Evolutionary conservation across 495 filamentous ascomycete species (phyloP).

Genomic region (Penicillium cataractarum): DNA sequence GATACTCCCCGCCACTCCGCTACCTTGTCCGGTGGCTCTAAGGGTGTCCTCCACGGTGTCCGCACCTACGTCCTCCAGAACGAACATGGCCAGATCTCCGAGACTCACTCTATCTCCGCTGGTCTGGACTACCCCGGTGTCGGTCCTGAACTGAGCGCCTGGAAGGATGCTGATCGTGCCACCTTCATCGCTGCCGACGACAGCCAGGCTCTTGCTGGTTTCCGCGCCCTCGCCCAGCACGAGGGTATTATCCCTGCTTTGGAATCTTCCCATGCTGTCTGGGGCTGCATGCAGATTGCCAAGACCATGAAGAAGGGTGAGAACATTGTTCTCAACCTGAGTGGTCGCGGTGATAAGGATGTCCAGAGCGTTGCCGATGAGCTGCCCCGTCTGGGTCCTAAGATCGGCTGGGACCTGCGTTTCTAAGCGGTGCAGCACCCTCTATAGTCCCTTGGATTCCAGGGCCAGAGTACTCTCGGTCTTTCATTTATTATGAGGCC

Average conservation of each 20-base stretch:
- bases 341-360: slow-evolving; percentile 94
- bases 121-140: slow-evolving; percentile 97
- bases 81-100: slow-evolving; percentile 85
- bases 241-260: slow-evolving; percentile 98
- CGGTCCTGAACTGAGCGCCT: slow-evolving; percentile 84
- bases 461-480: not conserved
- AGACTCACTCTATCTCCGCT: slow-evolving; percentile 96
- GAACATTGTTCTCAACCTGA: slow-evolving; percentile 93
- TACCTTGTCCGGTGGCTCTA: slow-evolving; percentile 82
- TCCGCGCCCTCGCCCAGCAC: slow-evolving; percentile 76
- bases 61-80: slow-evolving; percentile 95
- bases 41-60: slow-evolving; percentile 94
- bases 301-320: slow-evolving; percentile 88
- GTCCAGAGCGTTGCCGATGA: slow-evolving; percentile 98
- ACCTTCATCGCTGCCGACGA: slow-evolving; percentile 92
- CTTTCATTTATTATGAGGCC: not conserved
- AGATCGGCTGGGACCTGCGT: slow-evolving; percentile 95
- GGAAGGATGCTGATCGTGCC: slow-evolving; percentile 88
- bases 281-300: slow-evolving; percentile 82
- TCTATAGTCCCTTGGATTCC: not conserved
- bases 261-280: slow-evolving; percentile 92
- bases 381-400: slow-evolving; percentile 81
- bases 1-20: slow-evolving; percentile 86
- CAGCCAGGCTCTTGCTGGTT: slow-evolving; percentile 87
- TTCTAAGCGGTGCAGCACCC: slow-evolving; percentile 43